These are phyloP conservation scores for Penicillium parvum DNA, from an alignment of 495 filamentous ascomycete species.

Conservation along the genomic window DNA sequence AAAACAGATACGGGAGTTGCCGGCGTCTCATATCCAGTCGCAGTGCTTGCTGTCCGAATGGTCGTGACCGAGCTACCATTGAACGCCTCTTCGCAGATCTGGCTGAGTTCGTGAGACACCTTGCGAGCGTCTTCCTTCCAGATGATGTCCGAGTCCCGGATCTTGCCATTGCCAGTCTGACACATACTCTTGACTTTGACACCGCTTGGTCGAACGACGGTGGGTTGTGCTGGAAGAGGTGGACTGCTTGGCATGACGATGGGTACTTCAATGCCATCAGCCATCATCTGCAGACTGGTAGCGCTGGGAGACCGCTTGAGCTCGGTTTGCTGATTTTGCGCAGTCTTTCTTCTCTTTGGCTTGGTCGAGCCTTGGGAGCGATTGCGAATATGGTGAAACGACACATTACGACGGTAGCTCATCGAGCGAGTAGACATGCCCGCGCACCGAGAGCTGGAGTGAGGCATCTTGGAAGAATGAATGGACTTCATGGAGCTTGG, in stretches of 20 bases:
- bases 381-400: slow-evolving; percentile 61
- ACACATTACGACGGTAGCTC: slow-evolving; percentile 72
- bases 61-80: slow-evolving; percentile 62
- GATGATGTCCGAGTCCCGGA: slow-evolving; percentile 42
- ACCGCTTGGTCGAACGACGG: slow-evolving; percentile 31
- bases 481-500: slow-evolving; percentile 37
- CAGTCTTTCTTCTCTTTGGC: slow-evolving; percentile 19
- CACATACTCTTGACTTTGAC: slow-evolving; percentile 22
- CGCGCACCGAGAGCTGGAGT: slow-evolving; percentile 57
- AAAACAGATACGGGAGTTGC: slow-evolving; percentile 45
- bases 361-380: slow-evolving; percentile 40
- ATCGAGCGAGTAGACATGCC: slow-evolving; percentile 50
- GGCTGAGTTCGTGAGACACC: slow-evolving; percentile 62
- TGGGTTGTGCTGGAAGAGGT: slow-evolving; percentile 37
- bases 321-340: slow-evolving; percentile 7
- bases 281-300: slow-evolving; percentile 25
- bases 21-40: slow-evolving; percentile 47
- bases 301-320: slow-evolving; percentile 26
- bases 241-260: slow-evolving; percentile 31
- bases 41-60: slow-evolving; percentile 40
- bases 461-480: slow-evolving; percentile 31
- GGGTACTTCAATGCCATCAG: slow-evolving; percentile 14
- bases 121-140: slow-evolving; percentile 60
- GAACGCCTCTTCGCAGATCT: slow-evolving; percentile 79
- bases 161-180: slow-evolving; percentile 40